Base-by-base conservation (phyloP, 345 rosid genomes). In the Lumnitzera littorea region DNA sequence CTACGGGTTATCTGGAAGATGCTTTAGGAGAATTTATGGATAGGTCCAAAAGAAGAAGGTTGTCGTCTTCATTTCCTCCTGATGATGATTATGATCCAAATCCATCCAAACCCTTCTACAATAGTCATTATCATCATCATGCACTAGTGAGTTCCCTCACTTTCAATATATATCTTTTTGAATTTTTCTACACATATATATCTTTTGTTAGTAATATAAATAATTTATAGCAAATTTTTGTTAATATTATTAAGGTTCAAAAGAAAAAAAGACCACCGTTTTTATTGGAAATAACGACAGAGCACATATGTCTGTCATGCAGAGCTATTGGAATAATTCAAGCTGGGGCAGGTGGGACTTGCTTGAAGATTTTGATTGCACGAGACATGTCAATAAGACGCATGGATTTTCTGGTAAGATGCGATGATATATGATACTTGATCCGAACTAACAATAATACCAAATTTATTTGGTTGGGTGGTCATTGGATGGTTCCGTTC, bases 1-100 rank as follows among this genome's bases (percentile, higher is more conserved):
- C 98, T 15, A 80, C 95, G 54, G 98, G 98, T 43, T 91, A 91
- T 58, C 79, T 91, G 15, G 89, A 91, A 68, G 98, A 91, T 60
- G 98, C 95, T 25, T 65, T 91, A 62, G 68, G 83, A 3, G 89
- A 84, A 69, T 83, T 80, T 48, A 72, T 69, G n/a, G 91, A 78
- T 58, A 69, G 80, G 55, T 80, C 87, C 60, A 91, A 89, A 77
- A 76, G 89, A 51, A 72, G 91, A 59, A 85, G 95, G 31, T 65
- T 89, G 72, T 46, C 72, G 16, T 13, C 76, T 50, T 27, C 31
- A 27, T 70, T 48, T 61, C 12, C 46, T 57, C 48, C 20, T n/a
- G 54, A 60, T 27, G 3, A 52, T 16, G 8, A 14, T 51, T 20
- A 20, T 20, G 20, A 20, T 20, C 20, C 20, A 20, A 20, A 20